Base-by-base conservation (phyloP, 208 protist species). In the Crithidia bombi region DNA sequence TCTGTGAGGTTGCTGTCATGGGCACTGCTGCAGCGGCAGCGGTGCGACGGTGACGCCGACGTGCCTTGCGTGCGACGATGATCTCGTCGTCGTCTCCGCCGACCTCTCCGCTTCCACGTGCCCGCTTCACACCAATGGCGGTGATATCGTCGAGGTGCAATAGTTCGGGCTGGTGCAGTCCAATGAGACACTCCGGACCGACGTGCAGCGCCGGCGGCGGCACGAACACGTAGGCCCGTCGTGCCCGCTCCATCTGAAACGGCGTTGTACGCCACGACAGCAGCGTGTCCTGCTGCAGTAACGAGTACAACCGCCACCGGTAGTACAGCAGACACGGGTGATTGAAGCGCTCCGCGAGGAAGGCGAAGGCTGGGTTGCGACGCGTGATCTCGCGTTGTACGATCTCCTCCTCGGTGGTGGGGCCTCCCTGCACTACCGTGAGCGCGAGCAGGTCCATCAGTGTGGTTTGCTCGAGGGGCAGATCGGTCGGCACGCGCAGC, bases 221-320 rank as follows among this genome's bases (percentile, higher is more conserved):
- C 33, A 95, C 69, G 75, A 82, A 91, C 25, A 90, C 86, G 55
- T 86, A 86, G 25, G 86, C 85, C 19, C 74, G 83, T 23, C 70
- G 70, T 15, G 70, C 70, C 10, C 44, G 52, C 69, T 92, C 86
- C 15, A 96, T 82, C 73, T 92, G 85, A 65, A 89, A 96, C 23
- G 86, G 84, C 61, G 83, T 74, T 4, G 84, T 86, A 9, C 90
- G 83, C 88, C 90, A 96, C 26, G 64, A 43, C 3, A 83, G 33
- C 28, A 92, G 59, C 3, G 73, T 85, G 65, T 93, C 90, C 17
- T 87, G 87, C 62, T 96, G 87, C 38, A 96, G 71, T 19, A 93
- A 66, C 14, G 90, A 91, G 78, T 92, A 96, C 17, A 96, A 69
- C 11, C 88, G 76, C 88, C 90, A 96, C 63, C 90, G 87, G 78